Percentiles rank a stretch among this genome's conserved stretches.
Conservation (phyloP, 2,329 filamentous ascomycete species). For the Thelonectria rubi region DNA sequence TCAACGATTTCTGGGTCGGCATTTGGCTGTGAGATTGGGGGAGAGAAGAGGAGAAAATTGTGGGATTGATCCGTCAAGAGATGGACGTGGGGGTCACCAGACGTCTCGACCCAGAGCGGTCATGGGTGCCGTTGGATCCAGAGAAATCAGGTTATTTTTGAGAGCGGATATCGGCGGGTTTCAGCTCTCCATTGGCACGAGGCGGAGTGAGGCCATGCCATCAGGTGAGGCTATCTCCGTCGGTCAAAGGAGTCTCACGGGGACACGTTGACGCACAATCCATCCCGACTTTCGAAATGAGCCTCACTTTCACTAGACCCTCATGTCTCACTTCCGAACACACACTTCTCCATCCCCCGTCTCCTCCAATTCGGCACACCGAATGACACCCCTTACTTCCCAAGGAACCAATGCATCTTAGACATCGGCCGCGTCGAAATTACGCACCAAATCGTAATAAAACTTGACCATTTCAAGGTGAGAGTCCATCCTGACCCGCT, state of each 20-base stretch:
- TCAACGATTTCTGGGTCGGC: constrained; percentile 1
- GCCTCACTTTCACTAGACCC: not conserved
- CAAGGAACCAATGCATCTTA: not conserved
- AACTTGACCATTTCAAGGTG: constrained; percentile 55
- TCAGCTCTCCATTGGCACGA: too few species aligned
- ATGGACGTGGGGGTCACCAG: constrained; percentile 21
- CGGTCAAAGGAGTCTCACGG: too few species aligned
- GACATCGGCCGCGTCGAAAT: constrained; percentile 53
- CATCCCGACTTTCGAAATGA: not conserved
- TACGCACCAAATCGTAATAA: constrained; percentile 55
- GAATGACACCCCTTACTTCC: not conserved
- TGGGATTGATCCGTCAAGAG: constrained; percentile 6
- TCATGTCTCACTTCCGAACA: not conserved
- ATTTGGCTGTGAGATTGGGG: constrained; percentile 27
- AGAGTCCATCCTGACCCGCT: constrained; percentile 49
- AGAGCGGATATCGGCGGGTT: not conserved
- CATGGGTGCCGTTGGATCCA: not conserved
- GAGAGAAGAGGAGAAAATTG: constrained; percentile 29
- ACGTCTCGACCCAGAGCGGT: too few species aligned
- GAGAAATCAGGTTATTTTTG: constrained; percentile 1
- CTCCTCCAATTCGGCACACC: not conserved
- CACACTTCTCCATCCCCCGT: not conserved
- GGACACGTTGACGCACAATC: not conserved
- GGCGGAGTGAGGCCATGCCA: not conserved
- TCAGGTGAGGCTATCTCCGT: not conserved